Evolutionary conservation across 768 basidiomycete species (phyloP).

Genomic region (Glaciozyma martinii): DNA sequence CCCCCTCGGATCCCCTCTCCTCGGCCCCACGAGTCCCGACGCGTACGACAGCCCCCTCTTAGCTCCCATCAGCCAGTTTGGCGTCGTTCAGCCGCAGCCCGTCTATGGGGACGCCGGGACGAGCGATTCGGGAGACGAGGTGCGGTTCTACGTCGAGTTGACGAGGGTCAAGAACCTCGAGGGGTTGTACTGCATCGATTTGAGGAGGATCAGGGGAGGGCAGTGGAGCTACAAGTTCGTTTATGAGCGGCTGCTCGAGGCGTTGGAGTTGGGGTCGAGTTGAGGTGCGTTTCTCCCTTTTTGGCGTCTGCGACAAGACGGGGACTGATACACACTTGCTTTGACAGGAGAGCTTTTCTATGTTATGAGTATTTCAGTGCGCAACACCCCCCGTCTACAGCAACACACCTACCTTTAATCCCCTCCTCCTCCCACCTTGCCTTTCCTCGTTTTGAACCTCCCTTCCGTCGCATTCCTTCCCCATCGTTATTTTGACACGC

Average conservation of each 20-base stretch:
- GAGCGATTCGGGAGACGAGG: conserved; percentile 87
- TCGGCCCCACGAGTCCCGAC: conserved; percentile 24
- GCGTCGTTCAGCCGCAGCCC: conserved; percentile 39
- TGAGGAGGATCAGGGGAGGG: conserved; percentile 84
- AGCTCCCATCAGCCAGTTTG: conserved; percentile 6
- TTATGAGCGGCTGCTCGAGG: conserved; percentile 33
- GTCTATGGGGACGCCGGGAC: conserved; percentile 65
- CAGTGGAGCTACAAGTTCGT: conserved; percentile 48
- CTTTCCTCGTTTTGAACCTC: too few species aligned
- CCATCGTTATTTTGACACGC: too few species aligned
- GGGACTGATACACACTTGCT: too few species aligned
- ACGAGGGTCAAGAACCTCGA: conserved; percentile 81
- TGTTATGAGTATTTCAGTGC: too few species aligned
- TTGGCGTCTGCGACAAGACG: too few species aligned
- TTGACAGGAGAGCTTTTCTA: too few species aligned
- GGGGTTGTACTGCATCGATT: conserved; percentile 84
- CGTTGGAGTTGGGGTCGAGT: too few species aligned
- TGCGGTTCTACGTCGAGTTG: conserved; percentile 89
- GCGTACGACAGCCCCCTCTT: conserved; percentile 15
- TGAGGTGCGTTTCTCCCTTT: too few species aligned
- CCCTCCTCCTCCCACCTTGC: too few species aligned
- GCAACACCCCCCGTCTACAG: too few species aligned
- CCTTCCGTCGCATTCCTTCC: too few species aligned
- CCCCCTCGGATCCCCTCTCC: not conserved
- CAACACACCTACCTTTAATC: too few species aligned